phyloP scores from a whole-genome alignment of 768 basidiomycete species.

The Boletus fagicola region DNA sequence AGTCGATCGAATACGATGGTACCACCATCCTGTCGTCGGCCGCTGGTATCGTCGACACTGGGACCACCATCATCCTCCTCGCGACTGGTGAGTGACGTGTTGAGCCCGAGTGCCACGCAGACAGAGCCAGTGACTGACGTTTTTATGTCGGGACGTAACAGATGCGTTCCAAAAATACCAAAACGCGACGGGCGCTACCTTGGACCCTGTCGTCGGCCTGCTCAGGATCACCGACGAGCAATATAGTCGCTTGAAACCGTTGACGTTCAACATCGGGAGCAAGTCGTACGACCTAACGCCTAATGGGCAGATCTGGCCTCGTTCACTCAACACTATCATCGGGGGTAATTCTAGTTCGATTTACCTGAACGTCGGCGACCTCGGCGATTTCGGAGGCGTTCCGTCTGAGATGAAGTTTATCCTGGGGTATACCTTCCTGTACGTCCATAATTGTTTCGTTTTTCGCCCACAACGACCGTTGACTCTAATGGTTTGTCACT shows the following conservation, averaged over 20 bases:
- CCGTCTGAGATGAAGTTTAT: too few species aligned
- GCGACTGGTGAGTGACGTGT: conserved; percentile 5
- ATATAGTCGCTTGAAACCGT: conserved; percentile 18
- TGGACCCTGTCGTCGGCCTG: conserved; percentile 26
- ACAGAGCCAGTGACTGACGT: neutral
- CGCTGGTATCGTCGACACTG: conserved; percentile 25
- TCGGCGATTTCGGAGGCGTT: too few species aligned
- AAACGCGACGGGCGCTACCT: conserved; percentile 23
- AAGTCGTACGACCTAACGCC: conserved; percentile 7
- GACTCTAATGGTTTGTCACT: neutral
- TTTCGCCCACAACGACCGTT: neutral
- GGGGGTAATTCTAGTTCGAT: conserved; percentile 25
- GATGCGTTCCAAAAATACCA: conserved; percentile 7
- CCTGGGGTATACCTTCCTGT: conserved; percentile 21
- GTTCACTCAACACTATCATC: conserved; percentile 30
- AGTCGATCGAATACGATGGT: neutral
- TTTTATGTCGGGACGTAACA: neutral
- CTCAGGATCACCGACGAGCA: conserved; percentile 25
- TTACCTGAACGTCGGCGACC: conserved; percentile 30
- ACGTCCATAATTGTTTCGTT: neutral
- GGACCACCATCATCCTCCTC: conserved; percentile 8
- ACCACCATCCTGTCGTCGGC: neutral
- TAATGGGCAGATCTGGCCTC: conserved; percentile 37
- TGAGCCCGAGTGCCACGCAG: neutral
- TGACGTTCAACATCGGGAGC: conserved; percentile 28